These are phyloP conservation scores for Triticum timopheevii DNA, from an alignment of 176 grass and related monocot genomes.

Conservation along the genomic window DNA sequence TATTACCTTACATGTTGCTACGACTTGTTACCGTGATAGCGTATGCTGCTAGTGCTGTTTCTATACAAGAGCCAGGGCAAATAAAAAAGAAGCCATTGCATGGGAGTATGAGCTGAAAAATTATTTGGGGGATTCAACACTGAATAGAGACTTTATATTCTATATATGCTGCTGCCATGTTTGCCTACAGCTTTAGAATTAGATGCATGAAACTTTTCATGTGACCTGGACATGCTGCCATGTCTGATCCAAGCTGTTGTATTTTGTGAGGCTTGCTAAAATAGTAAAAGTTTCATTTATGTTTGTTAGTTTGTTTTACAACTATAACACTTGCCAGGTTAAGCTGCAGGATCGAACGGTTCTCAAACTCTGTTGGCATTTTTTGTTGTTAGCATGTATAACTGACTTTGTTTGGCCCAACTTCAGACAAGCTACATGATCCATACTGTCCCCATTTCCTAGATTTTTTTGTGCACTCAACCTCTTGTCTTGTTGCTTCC, in stretches of 20 bases:
- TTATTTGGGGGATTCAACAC: neutral
- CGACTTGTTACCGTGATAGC: no score
- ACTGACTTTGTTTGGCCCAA: neutral
- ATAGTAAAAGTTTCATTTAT: neutral
- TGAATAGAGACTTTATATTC: neutral
- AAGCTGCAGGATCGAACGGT: no score
- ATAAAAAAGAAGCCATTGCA: neutral
- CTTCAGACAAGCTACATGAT: neutral
- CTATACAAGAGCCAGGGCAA: neutral
- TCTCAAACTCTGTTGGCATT: neutral
- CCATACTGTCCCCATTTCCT: neutral
- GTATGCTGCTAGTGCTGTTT: no score
- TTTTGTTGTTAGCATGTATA: neutral
- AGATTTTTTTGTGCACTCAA: slow-evolving; percentile 11
- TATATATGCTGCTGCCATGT: no score
- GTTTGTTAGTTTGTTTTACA: neutral
- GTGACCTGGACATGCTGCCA: neutral
- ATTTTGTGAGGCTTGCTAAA: no score
- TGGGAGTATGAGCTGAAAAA: neutral
- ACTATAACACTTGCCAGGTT: neutral
- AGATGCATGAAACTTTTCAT: neutral
- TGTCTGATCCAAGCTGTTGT: no score
- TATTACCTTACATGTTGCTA: no score
- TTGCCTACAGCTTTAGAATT: neutral
- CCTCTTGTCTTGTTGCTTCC: neutral